Evolutionary conservation across 805 yeast genomes (phyloP), one percentile per base, ranked within the genome.

Genomic region (Maudiozyma pseudohumilis): DNA sequence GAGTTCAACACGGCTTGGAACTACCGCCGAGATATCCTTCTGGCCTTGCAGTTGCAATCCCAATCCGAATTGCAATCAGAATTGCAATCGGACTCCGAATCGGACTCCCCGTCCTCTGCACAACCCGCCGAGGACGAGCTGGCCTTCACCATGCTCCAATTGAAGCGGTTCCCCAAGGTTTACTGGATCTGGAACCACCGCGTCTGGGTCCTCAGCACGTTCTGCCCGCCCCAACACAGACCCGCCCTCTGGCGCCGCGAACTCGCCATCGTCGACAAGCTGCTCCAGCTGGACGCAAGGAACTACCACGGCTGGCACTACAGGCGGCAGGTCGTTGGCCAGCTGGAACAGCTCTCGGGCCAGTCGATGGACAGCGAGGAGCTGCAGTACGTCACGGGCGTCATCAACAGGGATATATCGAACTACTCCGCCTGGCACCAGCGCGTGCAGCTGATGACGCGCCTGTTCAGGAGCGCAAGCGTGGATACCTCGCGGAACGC

Each of bases 171-270:
- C 46, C 97, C 98, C 1, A 92, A 92, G 56, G 85, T 88, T 29
- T 92, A 92, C 54, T 92, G 97, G 96, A 78, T 92, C 10, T 92
- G 97, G 96, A 82, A 79, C 48, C 96, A 92, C 55, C 67, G 98
- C 26, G 62, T 72, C 9, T 92, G 98, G 97, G 71, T 82, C 31
- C 59, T 89, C 28, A 68, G 72, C 25, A 54, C 65, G 15, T 72
- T 74, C 24, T 8, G 11, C 11, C 8, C 11, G 11, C 66, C 69
- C 2, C 48, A 52, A 0, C 74, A 80, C 9, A 45, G 53, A 2
- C 35, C 40, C 3, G 37, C 38, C n/a, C 61, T 78, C 38, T 86
- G 94, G 92, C 56, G 64, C n/a, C 55, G 51, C 23, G 98, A 92
- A 56, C 60, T 92, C 49, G 66, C 59, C 1, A 68, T 87, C 7